Percentiles rank a stretch among this genome's conserved stretches.
Evolutionary conservation across 805 yeast genomes (phyloP).

Genomic region (Komagataella kurtzmanii): DNA sequence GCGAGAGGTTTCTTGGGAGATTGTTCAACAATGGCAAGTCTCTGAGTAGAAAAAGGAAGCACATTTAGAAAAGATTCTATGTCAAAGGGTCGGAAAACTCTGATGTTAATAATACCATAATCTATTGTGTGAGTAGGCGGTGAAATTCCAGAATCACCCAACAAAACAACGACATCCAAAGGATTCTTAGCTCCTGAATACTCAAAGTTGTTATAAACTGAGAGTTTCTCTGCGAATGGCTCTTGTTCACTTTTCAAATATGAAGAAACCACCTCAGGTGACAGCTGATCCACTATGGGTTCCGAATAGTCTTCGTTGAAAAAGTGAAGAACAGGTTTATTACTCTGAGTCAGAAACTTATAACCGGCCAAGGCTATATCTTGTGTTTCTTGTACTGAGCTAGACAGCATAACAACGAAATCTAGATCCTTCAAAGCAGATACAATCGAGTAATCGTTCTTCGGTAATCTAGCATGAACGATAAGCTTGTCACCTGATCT

Average conservation of each 20-base stretch:
- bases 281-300: constrained; percentile 5
- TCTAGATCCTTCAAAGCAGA: constrained; percentile 65
- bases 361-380: constrained; percentile 46
- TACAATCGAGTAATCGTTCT: constrained; percentile 53
- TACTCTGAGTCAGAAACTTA: constrained; percentile 32
- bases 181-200: constrained; percentile 27
- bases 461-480: constrained; percentile 45
- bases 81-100: constrained; percentile 65
- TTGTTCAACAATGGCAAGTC: constrained; percentile 39
- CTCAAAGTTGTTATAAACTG: constrained; percentile 24
- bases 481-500: constrained; percentile 24
- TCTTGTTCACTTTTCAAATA: not conserved
- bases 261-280: not conserved
- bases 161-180: constrained; percentile 39
- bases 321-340: constrained; percentile 62
- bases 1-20: constrained; percentile 21
- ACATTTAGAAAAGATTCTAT: constrained; percentile 31
- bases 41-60: constrained; percentile 41
- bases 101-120: constrained; percentile 39
- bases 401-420: constrained; percentile 56
- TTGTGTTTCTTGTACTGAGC: constrained; percentile 35
- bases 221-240: not conserved
- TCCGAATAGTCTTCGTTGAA: constrained; percentile 16
- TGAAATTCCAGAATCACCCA: constrained; percentile 45
- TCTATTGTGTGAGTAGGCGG: constrained; percentile 13